Base-by-base conservation (phyloP, 2,329 filamentous ascomycete genomes). In the Botrytis medusae region DNA sequence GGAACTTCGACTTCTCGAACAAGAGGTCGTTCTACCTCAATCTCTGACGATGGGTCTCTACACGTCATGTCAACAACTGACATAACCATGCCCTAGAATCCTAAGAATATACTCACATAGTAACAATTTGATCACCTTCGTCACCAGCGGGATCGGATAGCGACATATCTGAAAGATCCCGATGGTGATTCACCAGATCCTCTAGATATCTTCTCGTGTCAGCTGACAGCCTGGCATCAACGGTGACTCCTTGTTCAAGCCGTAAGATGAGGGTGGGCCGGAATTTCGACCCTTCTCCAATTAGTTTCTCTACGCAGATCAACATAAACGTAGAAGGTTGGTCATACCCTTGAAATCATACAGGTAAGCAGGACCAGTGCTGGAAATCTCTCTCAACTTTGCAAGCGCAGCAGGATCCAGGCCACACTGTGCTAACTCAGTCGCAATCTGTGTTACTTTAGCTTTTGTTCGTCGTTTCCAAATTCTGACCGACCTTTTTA, bases 211-310 rank as follows among this genome's bases (percentile, higher is more conserved):
- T 83, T 74, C 87, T 88, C 0, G 92, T 93, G 54, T 75, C 75
- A 37, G 78, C 74, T 37, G 78, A 90, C 22, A 95, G 82, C 48
- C 86, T 87, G 6, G 92, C 92, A 81, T 93, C 90, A 57, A 93
- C 85, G 10, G 91, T 88, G 42, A 89, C 85, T 22, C 91, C 92
- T 77, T 92, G 88, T 71, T 86, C 85, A 25, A 92, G 83, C 77
- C 90, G 87, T 74, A 95, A 88, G 5, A 91, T 91, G 72, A 95
- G 84, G 77, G 90, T 92, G 2, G 93, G 92, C 59, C 87, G 86
- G 77, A 94, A 87, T 61, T 59, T 84, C 83, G 73, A 84, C 3
- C 81, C 81, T 75, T 72, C 12, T 63, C 46, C n/a, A n/a, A 57
- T 65, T 44, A 72, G 25, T 54, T 65, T 46, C 40, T 42, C 25